phyloP scores from a whole-genome alignment of 2,329 filamentous ascomycete species.

The Alternaria ventricosa region DNA sequence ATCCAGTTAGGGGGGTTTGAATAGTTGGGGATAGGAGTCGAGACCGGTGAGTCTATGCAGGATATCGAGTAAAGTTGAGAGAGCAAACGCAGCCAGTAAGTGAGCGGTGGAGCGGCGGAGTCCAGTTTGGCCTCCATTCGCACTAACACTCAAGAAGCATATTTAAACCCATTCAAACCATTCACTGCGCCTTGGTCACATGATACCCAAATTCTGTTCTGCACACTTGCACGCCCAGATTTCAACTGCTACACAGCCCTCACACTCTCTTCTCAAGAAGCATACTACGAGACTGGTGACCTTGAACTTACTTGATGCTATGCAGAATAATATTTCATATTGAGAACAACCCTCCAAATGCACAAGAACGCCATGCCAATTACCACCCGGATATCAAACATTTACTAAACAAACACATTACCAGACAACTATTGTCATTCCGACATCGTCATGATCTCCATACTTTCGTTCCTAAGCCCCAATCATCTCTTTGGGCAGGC shows the following conservation, averaged over 20 bases:
- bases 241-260: too few relatives aligned
- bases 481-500: conserved; percentile 72
- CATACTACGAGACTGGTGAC: not conserved
- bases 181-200: too few relatives aligned
- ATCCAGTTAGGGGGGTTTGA: not conserved
- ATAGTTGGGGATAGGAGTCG: not conserved
- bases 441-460: not conserved
- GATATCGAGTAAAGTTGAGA: not conserved
- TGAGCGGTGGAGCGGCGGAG: too few relatives aligned
- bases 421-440: not conserved
- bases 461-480: conserved; percentile 4
- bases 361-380: conserved; percentile 10
- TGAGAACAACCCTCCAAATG: conserved; percentile 6
- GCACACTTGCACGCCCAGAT: too few relatives aligned
- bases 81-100: not conserved
- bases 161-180: not conserved
- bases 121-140: not conserved
- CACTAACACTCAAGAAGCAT: not conserved
- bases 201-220: too few relatives aligned
- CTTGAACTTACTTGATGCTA: not conserved
- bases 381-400: conserved; percentile 4
- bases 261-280: not conserved
- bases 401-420: not conserved
- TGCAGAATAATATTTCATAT: not conserved
- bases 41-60: too few relatives aligned